Evolutionary conservation across 495 filamentous ascomycete genomes (phyloP), one percentile per base, ranked within the genome.

Genomic region (Penicillium verhagenii): DNA sequence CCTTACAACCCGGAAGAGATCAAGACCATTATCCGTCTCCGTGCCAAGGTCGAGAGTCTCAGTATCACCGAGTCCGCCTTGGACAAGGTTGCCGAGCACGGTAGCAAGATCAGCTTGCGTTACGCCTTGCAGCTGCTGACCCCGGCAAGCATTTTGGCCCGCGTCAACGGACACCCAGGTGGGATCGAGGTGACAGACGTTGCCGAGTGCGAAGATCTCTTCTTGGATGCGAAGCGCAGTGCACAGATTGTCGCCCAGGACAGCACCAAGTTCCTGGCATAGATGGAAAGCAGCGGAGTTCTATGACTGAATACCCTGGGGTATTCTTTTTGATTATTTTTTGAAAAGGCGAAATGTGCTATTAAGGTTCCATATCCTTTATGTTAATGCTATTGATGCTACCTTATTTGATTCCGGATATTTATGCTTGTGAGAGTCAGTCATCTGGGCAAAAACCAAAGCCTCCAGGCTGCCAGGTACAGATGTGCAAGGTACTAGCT

Each of bases 101-200:
- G 92, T 45, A 88, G 86, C 61, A 84, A 86, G 59, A 90, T 96
- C 57, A 94, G 89, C 69, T 72, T 98, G 67, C 79, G 94, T 65
- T 97, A 98, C 76, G 92, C 91, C 47, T 73, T 97, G 65, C 94
- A 97, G 70, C 72, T 98, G 54, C 76, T 98, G 61, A 88, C 92
- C n/a, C 92, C 94, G 2, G 89, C 94, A 18, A 85, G 79, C 56
- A 85, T 90, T 37, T 70, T 90, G 47, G 83, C 86, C 33, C 78
- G 80, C 39, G 82, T 89, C 62, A 88, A 87, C 62, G 87, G 88
- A 49, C 85, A 82, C 50, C 82, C 75, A 42, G 69, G 67, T 37
- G 84, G 88, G 51, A 91, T 97, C 50, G 88, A 91, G 56, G 79
- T 90, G 19, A 78, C 84, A 53, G 92, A 96, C 71, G 86, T 97